Percentiles rank a stretch among this genome's conserved stretches.
These are phyloP conservation scores for Daedalea quercina DNA, from an alignment of 768 basidiomycete species.

Conservation along the genomic window DNA sequence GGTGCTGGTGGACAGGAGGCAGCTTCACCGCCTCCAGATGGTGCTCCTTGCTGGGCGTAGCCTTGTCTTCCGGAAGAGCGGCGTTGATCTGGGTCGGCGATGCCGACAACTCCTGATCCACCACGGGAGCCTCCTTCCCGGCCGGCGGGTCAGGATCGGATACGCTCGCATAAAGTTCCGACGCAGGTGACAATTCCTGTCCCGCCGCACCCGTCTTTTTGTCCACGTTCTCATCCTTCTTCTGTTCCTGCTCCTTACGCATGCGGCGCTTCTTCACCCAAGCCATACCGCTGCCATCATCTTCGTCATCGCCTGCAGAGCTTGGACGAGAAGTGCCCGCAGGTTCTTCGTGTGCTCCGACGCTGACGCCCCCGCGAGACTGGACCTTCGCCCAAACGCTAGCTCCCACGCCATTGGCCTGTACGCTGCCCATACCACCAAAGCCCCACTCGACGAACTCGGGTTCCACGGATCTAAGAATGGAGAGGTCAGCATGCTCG, in stretches of 20 bases:
- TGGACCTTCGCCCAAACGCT: conserved; percentile 17
- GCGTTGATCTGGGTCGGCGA: background rate
- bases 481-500: background rate
- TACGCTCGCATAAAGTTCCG: conserved; percentile 2
- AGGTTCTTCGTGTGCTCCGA: conserved; percentile 8
- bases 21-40: conserved; percentile 30
- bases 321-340: conserved; percentile 4
- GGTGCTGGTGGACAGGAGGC: conserved; percentile 27
- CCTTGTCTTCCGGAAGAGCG: background rate
- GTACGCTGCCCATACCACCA: conserved; percentile 65
- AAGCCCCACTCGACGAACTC: conserved; percentile 94
- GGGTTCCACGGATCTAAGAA: conserved; percentile 47
- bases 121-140: conserved; percentile 9
- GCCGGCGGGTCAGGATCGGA: conserved; percentile 1
- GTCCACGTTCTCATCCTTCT: conserved; percentile 1
- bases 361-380: conserved; percentile 16
- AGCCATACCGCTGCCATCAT: conserved; percentile 83
- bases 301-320: conserved; percentile 36
- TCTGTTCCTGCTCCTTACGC: conserved; percentile 17
- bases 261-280: conserved; percentile 63
- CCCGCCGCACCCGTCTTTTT: conserved; percentile 7
- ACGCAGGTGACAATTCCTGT: conserved; percentile 4
- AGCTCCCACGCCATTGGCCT: conserved; percentile 13
- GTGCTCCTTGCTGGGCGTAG: conserved; percentile 14
- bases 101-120: background rate